A percentile compares a stretch with the other conserved stretches of the same genome.
Conservation (phyloP, 169 alveolate species). For the Eimeria sp. region DNA sequence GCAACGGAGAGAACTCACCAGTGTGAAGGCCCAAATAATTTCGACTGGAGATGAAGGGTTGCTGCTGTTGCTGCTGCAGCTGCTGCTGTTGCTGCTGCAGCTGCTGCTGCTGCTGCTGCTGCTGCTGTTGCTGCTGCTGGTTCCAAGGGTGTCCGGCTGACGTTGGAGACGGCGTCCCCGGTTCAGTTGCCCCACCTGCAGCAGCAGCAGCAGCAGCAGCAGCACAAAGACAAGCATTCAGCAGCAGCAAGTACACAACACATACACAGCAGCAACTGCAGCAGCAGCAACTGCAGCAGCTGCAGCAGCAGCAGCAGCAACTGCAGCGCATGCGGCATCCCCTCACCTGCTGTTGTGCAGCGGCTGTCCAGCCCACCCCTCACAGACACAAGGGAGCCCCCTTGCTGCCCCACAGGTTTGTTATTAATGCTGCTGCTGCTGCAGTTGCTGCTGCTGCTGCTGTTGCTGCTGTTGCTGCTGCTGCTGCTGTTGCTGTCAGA, state of each 20-base stretch:
- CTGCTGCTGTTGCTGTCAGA: conserved; percentile 42
- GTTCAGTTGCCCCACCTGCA: conserved; percentile 6
- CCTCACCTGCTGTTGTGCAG: conserved; percentile 67
- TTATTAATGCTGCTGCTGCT: conserved; percentile 38
- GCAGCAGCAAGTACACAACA: background rate
- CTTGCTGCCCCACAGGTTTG: conserved; percentile 28
- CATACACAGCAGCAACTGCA: background rate
- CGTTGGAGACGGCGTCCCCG: conserved; percentile 43
- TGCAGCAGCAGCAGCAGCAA: conserved; percentile 28
- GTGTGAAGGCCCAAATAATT: background rate
- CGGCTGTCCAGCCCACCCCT: conserved; percentile 37
- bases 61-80: conserved; percentile 37
- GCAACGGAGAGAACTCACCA: background rate
- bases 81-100: conserved; percentile 15
- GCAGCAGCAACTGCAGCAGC: conserved; percentile 26
- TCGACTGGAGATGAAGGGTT: background rate
- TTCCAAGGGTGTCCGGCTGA: background rate
- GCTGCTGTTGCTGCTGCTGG: conserved; percentile 37
- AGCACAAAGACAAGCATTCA: background rate
- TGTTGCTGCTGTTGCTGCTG: conserved; percentile 3
- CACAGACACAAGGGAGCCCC: background rate
- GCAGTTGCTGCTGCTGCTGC: conserved; percentile 55
- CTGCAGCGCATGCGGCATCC: background rate
- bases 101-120: conserved; percentile 29
- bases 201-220: conserved; percentile 53